Evolutionary conservation across 1,284 basidiomycete genomes (phyloP).

Genomic region (Irpex rosettiformis): DNA sequence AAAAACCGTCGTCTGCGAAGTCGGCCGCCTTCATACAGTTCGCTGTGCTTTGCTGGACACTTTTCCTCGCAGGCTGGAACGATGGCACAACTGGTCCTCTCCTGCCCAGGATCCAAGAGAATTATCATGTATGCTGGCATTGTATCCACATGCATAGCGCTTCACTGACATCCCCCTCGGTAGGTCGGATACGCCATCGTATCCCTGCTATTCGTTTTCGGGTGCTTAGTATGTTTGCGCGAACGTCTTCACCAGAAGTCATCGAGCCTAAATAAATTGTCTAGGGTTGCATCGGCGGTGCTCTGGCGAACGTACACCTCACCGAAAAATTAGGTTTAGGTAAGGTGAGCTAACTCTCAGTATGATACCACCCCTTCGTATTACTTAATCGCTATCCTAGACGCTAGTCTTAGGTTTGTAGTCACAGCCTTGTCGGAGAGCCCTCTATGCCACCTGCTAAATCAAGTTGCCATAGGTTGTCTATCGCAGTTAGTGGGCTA

Average conservation of each 20-base stretch:
- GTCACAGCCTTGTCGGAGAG: no score
- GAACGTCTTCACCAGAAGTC: neutral
- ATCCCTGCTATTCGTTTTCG: conserved; percentile 54
- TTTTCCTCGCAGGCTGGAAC: conserved; percentile 56
- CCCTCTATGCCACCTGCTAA: neutral
- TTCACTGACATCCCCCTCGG: neutral
- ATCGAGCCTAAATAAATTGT: neutral
- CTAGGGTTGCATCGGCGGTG: conserved; percentile 46
- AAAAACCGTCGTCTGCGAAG: neutral
- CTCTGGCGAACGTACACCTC: conserved; percentile 45
- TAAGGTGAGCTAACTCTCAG: conserved; percentile 32
- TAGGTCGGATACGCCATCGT: conserved; percentile 44
- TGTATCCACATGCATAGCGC: neutral
- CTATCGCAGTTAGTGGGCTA: conserved; percentile 41
- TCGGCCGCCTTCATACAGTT: conserved; percentile 31
- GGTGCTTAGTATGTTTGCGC: conserved; percentile 40
- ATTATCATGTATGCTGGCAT: conserved; percentile 37
- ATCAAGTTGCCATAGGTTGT: conserved; percentile 25
- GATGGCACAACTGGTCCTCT: conserved; percentile 58
- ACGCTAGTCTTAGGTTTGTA: conserved; percentile 23
- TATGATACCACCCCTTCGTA: neutral
- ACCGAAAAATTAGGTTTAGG: conserved; percentile 54
- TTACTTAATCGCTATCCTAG: conserved; percentile 17
- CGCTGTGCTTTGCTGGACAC: conserved; percentile 35
- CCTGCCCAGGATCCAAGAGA: conserved; percentile 49